Percentiles rank a stretch among this genome's conserved stretches.
phyloP scores from a whole-genome alignment of 768 basidiomycete species.

The Boletus tylopilopsis region DNA sequence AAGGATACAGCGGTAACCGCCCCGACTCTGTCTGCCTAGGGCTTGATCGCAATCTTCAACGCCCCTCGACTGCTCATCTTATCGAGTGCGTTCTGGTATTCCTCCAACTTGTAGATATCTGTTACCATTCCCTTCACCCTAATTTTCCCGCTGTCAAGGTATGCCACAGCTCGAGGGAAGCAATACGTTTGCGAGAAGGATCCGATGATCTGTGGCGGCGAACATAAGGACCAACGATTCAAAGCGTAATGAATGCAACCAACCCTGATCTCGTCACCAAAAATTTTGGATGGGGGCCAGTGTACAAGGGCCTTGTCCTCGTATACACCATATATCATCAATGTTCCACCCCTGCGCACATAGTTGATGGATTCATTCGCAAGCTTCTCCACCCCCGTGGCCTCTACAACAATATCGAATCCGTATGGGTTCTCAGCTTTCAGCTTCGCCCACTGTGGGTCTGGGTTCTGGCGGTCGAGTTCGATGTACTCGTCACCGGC shows the following conservation, averaged over 20 bases:
- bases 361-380: slow-evolving; percentile 90
- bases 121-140: slow-evolving; percentile 79
- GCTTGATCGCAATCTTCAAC: slow-evolving; percentile 60
- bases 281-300: slow-evolving; percentile 85
- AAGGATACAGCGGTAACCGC: slow-evolving; percentile 13
- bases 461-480: slow-evolving; percentile 71
- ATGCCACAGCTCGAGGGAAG: slow-evolving; percentile 88
- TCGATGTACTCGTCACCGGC: slow-evolving; percentile 85
- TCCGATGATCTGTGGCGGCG: slow-evolving; percentile 64
- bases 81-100: slow-evolving; percentile 67
- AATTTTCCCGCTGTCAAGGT: slow-evolving; percentile 84
- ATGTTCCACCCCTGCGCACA: slow-evolving; percentile 77
- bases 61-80: slow-evolving; percentile 66
- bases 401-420: slow-evolving; percentile 83
- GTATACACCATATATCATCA: slow-evolving; percentile 91
- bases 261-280: slow-evolving; percentile 66
- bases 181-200: slow-evolving; percentile 88
- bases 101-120: slow-evolving; percentile 61
- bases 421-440: slow-evolving; percentile 83
- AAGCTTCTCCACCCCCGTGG: slow-evolving; percentile 79
- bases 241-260: neutral
- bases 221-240: neutral
- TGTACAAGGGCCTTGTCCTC: slow-evolving; percentile 79
- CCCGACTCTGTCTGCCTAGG: slow-evolving; percentile 26
- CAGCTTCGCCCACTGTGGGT: slow-evolving; percentile 74